Evolutionary conservation across 495 filamentous ascomycete species (phyloP), one percentile per base, ranked within the genome.

Genomic region (Tuber microsphaerosporum): DNA sequence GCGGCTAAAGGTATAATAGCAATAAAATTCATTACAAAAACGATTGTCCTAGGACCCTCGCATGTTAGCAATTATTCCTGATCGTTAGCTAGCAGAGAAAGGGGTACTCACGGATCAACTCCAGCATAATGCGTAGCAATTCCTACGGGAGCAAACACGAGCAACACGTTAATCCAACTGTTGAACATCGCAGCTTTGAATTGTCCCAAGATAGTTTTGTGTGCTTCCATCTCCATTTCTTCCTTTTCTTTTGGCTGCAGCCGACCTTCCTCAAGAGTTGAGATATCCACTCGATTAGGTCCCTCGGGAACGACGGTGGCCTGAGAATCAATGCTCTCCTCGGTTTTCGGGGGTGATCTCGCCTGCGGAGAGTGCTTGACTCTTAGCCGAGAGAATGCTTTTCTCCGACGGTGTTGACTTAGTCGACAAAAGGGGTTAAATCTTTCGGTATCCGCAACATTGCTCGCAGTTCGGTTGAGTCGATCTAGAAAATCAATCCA

Each of bases 1-100:
- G 93, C 91, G n/a, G 94, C 94, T 45, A 97, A 86, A 31, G 94
- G 94, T 71, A 97, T 87, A 76, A 97, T 97, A 51, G 93, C 93
- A 76, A 95, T 88, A 81, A 97, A 97, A 84, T 97, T 97, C 79
- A 95, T 87, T 41, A 92, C 88, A 81, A 97, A 97, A n/a, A 94
- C 87, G 20, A 81, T 74, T 22, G 79, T 81, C 20, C 80, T 81
- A 85, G 87, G 43, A 91, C 86, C 85, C 75, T 87, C 85, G 22
- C 51, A 34, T 79, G 56, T 65, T 82, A n/a, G 22, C 12, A n/a
- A n/a, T 45, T 71, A 34, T 48, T 22, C 51, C 16, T 39, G 19
- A 39, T 10, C 31, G 42, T 22, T 12, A 17, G 37, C n/a, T 2
- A 34, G 37, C 45, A 22, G 37, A 61, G 44, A 68, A 46, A 41